Percentiles rank a stretch among this genome's conserved stretches.
These are phyloP conservation scores for Cucurbita argyrosperma DNA, from an alignment of 306 rosid genomes.

Conservation along the genomic window DNA sequence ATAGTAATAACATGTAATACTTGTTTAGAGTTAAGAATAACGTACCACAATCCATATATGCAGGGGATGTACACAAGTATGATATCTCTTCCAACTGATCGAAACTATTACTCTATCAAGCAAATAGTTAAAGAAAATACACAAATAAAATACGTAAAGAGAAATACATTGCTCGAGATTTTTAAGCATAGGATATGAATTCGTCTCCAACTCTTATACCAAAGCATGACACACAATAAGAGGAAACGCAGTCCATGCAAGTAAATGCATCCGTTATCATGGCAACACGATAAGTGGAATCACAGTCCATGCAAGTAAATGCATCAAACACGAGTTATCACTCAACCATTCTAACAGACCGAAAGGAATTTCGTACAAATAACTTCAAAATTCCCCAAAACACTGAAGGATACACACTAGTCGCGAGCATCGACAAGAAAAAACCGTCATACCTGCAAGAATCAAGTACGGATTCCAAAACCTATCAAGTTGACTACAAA, in stretches of 20 bases:
- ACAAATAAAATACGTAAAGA: not conserved
- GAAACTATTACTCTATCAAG: conserved; percentile 57
- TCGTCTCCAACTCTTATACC: not conserved
- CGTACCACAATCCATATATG: conserved; percentile 93
- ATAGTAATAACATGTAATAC: not conserved
- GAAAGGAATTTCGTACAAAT: not conserved
- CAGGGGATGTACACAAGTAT: conserved; percentile 63
- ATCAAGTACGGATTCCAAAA: not conserved
- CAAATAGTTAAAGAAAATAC: conserved; percentile 1
- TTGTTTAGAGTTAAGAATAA: conserved; percentile 5
- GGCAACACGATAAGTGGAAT: not conserved
- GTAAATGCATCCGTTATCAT: not conserved
- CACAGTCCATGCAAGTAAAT: not conserved
- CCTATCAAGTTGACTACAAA: not conserved
- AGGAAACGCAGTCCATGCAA: not conserved
- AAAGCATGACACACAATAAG: not conserved
- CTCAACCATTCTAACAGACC: not conserved
- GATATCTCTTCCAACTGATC: conserved; percentile 74
- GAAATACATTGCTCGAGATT: not conserved
- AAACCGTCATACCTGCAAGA: conserved; percentile 83
- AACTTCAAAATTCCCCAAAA: not conserved
- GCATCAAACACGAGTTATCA: not conserved
- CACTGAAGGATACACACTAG: conserved; percentile 81
- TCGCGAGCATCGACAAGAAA: conserved; percentile 97
- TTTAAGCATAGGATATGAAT: not conserved